Evolutionary conservation across 2,329 filamentous ascomycete species (phyloP).

Genomic region (Stylonectria norvegica): DNA sequence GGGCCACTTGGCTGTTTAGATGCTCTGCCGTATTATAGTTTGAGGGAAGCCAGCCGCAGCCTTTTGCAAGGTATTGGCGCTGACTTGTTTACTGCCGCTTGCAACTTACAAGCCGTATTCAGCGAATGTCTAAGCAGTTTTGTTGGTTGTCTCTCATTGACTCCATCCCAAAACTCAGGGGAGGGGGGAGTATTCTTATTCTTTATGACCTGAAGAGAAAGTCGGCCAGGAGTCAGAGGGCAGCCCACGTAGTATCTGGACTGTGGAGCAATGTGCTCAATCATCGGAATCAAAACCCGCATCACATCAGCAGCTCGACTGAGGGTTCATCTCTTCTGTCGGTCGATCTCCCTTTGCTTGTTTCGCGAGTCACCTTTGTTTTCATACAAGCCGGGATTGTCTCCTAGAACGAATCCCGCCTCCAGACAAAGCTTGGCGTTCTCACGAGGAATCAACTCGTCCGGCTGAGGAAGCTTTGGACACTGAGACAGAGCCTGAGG

Average conservation of each 20-base stretch:
- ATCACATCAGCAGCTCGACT: background rate
- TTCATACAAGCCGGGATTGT: background rate
- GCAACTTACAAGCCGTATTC: too few relatives aligned
- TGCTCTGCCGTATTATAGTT: too few relatives aligned
- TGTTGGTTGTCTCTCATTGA: background rate
- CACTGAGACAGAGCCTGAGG: background rate
- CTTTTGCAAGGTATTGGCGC: too few relatives aligned
- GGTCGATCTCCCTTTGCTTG: background rate
- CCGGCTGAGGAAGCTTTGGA: background rate
- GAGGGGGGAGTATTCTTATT: background rate
- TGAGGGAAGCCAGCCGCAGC: too few relatives aligned
- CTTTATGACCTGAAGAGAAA: background rate
- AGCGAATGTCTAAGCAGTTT: background rate
- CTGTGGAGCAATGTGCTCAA: background rate
- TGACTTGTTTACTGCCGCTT: too few relatives aligned
- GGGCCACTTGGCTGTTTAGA: too few relatives aligned
- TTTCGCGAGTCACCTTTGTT: background rate
- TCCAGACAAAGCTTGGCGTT: background rate
- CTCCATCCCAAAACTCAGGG: background rate
- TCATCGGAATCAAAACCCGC: background rate
- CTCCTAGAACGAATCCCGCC: background rate
- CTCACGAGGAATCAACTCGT: background rate
- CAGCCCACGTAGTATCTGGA: background rate
- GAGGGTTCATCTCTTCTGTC: background rate
- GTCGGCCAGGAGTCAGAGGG: background rate